Evolutionary conservation across 371 early-diverging fungal species (phyloP).

Genomic region (Synchytrium microbalum): DNA sequence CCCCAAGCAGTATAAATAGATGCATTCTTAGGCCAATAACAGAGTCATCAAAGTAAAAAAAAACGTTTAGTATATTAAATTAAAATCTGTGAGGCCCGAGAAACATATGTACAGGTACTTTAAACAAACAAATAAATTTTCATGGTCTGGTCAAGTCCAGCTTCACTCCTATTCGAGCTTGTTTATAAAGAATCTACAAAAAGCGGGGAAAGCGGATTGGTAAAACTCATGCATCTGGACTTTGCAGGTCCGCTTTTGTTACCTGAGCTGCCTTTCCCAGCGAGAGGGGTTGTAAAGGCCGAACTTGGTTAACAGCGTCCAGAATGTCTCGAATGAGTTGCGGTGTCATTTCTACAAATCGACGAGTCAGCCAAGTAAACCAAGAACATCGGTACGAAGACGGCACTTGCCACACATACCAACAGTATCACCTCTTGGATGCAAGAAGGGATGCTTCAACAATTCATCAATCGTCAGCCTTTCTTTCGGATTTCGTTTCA

Average conservation of each 20-base stretch:
- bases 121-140: too few species aligned
- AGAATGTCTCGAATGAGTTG: background rate
- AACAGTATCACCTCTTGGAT: slow-evolving; percentile 19
- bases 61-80: too few species aligned
- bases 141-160: background rate
- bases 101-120: too few species aligned
- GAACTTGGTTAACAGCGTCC: background rate
- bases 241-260: background rate
- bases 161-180: background rate
- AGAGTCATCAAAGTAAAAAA: too few species aligned
- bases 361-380: too few species aligned
- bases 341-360: background rate
- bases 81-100: too few species aligned
- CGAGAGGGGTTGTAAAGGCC: background rate
- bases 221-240: background rate
- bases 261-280: background rate
- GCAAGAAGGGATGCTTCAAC: slow-evolving; percentile 55
- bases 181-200: background rate
- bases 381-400: too few species aligned
- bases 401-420: too few species aligned
- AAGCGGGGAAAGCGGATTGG: background rate
- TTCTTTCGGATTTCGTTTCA: slow-evolving; percentile 56
- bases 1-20: too few species aligned
- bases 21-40: too few species aligned
- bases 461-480: slow-evolving; percentile 66